Percentiles rank a stretch among this genome's conserved stretches.
These are phyloP conservation scores for Neurospora tetrasperma DNA, from an alignment of 495 filamentous ascomycete species.

Conservation along the genomic window DNA sequence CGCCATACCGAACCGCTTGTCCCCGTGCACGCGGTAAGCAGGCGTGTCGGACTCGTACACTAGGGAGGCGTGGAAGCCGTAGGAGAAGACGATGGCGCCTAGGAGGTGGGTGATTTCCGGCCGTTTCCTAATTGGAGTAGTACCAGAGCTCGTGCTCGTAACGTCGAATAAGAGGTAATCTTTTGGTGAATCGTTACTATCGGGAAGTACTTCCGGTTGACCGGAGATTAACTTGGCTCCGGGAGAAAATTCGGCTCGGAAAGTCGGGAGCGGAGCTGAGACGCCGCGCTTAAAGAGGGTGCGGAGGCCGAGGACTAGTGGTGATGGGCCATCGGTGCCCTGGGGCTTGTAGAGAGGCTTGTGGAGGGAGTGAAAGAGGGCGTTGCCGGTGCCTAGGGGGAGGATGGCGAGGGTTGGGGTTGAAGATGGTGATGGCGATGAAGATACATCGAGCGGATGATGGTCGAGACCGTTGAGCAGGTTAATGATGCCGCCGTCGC, in stretches of 20 bases:
- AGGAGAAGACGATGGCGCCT: constrained; percentile 77
- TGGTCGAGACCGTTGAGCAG: constrained; percentile 50
- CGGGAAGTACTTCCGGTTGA: constrained; percentile 19
- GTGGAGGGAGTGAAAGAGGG: constrained; percentile 62
- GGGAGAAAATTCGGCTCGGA: constrained; percentile 55
- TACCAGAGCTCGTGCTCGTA: too few relatives aligned
- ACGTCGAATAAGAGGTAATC: neutral
- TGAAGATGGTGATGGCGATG: neutral
- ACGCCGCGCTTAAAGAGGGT: constrained; percentile 44
- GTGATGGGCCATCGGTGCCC: constrained; percentile 10
- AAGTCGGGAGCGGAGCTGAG: constrained; percentile 39
- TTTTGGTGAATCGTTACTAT: neutral
- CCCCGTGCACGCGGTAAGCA: constrained; percentile 63
- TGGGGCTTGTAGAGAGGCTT: constrained; percentile 16
- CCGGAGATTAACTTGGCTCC: constrained; percentile 47
- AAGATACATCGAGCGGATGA: neutral
- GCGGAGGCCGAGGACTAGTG: constrained; percentile 40
- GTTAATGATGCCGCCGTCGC: constrained; percentile 78
- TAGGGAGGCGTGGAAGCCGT: constrained; percentile 77
- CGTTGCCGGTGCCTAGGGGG: constrained; percentile 82
- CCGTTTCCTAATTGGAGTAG: too few relatives aligned
- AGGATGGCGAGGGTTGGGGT: constrained; percentile 54
- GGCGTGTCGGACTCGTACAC: constrained; percentile 81
- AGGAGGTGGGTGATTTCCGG: constrained; percentile 33
- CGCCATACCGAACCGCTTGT: constrained; percentile 71